These are phyloP conservation scores for Hyaloscypha hepaticicola DNA, from an alignment of 495 filamentous ascomycete species.

Conservation along the genomic window DNA sequence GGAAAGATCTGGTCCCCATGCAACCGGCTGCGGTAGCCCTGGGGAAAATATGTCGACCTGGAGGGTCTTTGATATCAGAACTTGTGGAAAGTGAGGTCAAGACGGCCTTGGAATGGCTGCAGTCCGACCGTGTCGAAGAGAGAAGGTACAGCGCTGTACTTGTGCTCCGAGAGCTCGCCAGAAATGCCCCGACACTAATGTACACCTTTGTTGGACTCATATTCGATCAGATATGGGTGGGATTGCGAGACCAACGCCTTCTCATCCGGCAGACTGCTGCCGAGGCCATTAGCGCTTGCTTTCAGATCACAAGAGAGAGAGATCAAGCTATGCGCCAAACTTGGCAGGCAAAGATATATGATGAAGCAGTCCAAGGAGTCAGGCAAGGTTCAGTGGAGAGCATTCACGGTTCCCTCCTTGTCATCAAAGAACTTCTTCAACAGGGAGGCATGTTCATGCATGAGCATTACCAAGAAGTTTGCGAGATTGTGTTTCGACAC, in stretches of 20 bases:
- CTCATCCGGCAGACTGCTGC: slow-evolving; percentile 89
- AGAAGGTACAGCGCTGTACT: slow-evolving; percentile 89
- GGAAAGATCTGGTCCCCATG: slow-evolving; percentile 85
- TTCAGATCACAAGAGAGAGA: slow-evolving; percentile 88
- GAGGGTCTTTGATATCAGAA: slow-evolving; percentile 92
- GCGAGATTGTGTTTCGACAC: slow-evolving; percentile 84
- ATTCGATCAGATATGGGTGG: slow-evolving; percentile 94
- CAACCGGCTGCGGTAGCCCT: slow-evolving; percentile 82
- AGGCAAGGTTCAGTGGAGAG: slow-evolving; percentile 75
- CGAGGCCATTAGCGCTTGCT: slow-evolving; percentile 87
- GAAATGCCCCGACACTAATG: slow-evolving; percentile 88
- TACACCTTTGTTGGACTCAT: slow-evolving; percentile 88
- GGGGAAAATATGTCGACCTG: slow-evolving; percentile 85
- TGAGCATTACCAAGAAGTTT: slow-evolving; percentile 78
- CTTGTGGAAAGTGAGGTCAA: slow-evolving; percentile 96
- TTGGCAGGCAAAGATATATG: slow-evolving; percentile 85
- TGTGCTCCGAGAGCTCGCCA: slow-evolving; percentile 82
- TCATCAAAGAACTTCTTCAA: slow-evolving; percentile 83
- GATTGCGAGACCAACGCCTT: slow-evolving; percentile 81
- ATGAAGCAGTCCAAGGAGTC: slow-evolving; percentile 76
- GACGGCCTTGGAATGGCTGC: slow-evolving; percentile 90
- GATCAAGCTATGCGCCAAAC: slow-evolving; percentile 79
- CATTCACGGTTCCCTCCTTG: slow-evolving; percentile 87
- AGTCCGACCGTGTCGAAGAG: slow-evolving; percentile 90
- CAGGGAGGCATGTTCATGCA: slow-evolving; percentile 99